Base-by-base conservation (phyloP, 169 alveolate species). In the Eimeria necatrix region DNA sequence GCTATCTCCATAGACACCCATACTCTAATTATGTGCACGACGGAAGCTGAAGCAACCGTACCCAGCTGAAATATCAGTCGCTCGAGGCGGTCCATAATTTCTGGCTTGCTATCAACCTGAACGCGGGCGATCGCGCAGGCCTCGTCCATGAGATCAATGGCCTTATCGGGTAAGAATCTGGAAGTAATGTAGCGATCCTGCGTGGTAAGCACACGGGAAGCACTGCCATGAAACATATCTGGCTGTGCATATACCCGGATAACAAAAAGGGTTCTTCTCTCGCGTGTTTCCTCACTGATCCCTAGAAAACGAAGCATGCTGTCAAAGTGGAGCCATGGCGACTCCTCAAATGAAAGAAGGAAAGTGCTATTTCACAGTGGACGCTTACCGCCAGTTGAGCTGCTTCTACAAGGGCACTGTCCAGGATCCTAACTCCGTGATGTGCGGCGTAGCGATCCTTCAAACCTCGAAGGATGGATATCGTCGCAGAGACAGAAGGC, bases 401-500 rank as follows among this genome's bases (percentile, higher is more conserved):
- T 1, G 99, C 99, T 56, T 97, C 98, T 14, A 98, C 97, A 49
- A 98, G 97, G 26, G 99, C 97, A 2, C 98, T 96, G 87, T 98
- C 99, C 68, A 96, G 90, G 24, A 98, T 98, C 70, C 98, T 96
- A 41, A 98, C 98, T 3, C 99, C 98, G 92, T 98, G 99, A 93
- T 97, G 98, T 18, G 98, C 98, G 20, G 97, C 98, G 80, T 97
- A 98, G 22, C 98, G 94, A 91, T 97, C 98, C 64, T 98, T 97
- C 64, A 98, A 94, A 48, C 98, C 99, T 24, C 99, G 96, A 24
- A 98, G 95, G 56, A 98, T 98, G 53, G 98, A 97, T 60, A 98
- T 97, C 6, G 99, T 97, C 88, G 98, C 98, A 86, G 97, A 98
- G n/a, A 97, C 98, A 56, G 98, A 95, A 20, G 99, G 99, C 95